Percentiles rank a stretch among this genome's conserved stretches.
Evolutionary conservation across 257 asterid species (phyloP).

Genomic region (Dorcoceras hygrometricum): DNA sequence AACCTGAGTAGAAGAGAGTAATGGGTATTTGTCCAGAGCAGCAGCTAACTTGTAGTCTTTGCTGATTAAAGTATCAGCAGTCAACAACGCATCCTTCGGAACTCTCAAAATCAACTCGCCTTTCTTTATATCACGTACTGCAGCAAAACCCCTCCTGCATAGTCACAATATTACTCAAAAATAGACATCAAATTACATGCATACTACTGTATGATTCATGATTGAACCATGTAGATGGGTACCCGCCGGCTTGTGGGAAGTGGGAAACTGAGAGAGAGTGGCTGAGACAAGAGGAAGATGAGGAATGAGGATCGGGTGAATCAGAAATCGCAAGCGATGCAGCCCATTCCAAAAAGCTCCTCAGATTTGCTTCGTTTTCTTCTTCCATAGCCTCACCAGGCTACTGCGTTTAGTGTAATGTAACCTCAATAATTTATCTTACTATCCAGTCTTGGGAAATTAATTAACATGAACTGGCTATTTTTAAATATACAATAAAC

Average conservation of each 20-base stretch:
- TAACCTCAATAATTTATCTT: neutral
- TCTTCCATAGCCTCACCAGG: slow-evolving; percentile 14
- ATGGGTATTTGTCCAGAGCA: slow-evolving; percentile 41
- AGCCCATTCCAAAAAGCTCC: slow-evolving; percentile 71
- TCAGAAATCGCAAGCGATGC: slow-evolving; percentile 61
- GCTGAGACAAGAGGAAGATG: slow-evolving; percentile 47
- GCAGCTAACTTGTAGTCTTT: slow-evolving; percentile 39
- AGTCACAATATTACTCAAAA: neutral
- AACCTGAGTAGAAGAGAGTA: slow-evolving; percentile 73
- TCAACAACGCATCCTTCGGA: slow-evolving; percentile 68
- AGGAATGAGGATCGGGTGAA: slow-evolving; percentile 23
- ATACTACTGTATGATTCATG: neutral
- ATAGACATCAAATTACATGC: neutral
- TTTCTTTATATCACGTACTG: slow-evolving; percentile 58
- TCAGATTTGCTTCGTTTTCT: slow-evolving; percentile 42
- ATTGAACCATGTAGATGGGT: neutral
- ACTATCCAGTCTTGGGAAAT: too few relatives aligned
- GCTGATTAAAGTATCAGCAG: slow-evolving; percentile 47
- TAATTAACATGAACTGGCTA: too few relatives aligned
- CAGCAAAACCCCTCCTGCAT: slow-evolving; percentile 87
- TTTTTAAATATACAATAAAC: too few relatives aligned
- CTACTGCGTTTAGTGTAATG: too few relatives aligned
- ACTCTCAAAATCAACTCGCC: slow-evolving; percentile 82
- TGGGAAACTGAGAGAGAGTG: slow-evolving; percentile 45
- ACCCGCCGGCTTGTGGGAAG: slow-evolving; percentile 96